Conservation (phyloP, 169 alveolate genomes). For the Nephromyces sp. region DNA sequence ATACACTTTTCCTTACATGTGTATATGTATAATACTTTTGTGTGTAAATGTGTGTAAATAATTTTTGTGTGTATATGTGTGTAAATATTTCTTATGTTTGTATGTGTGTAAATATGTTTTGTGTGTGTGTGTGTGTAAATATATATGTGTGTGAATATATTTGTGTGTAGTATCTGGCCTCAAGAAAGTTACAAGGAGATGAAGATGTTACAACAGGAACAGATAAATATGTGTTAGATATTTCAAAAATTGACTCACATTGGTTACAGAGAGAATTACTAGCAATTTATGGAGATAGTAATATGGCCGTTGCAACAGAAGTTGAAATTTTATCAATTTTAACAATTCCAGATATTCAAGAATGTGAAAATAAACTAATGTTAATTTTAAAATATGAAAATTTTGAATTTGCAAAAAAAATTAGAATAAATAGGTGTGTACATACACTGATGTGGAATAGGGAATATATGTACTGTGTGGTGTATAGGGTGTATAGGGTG, state of each 20-base stretch:
- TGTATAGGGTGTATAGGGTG: slow-evolving; percentile 21
- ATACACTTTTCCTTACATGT: too few species aligned
- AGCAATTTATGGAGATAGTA: slow-evolving; percentile 62
- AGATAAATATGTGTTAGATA: slow-evolving; percentile 55
- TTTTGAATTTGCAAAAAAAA: slow-evolving; percentile 74
- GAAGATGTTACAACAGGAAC: slow-evolving; percentile 51
- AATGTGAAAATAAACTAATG: slow-evolving; percentile 83
- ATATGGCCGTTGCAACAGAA: slow-evolving; percentile 73
- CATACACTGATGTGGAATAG: slow-evolving; percentile 13
- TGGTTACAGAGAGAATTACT: slow-evolving; percentile 89
- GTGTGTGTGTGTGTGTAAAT: not conserved
- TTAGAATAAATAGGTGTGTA: slow-evolving; percentile 45
- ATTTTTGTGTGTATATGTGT: not conserved
- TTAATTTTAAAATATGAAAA: slow-evolving; percentile 78
- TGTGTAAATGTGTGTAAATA: not conserved
- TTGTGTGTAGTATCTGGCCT: slow-evolving; percentile 4
- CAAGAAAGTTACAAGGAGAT: slow-evolving; percentile 12
- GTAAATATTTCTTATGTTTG: not conserved
- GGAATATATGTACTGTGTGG: not conserved
- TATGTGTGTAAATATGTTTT: not conserved
- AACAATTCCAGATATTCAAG: slow-evolving; percentile 74
- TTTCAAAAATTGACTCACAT: slow-evolving; percentile 80
- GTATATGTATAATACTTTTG: too few species aligned
- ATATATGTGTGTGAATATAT: not conserved
- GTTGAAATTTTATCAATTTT: slow-evolving; percentile 58